A percentile compares a stretch with the other conserved stretches of the same genome.
These are phyloP conservation scores for Pythium dissotocum DNA, from an alignment of 352 stramenopile species.

Conservation along the genomic window DNA sequence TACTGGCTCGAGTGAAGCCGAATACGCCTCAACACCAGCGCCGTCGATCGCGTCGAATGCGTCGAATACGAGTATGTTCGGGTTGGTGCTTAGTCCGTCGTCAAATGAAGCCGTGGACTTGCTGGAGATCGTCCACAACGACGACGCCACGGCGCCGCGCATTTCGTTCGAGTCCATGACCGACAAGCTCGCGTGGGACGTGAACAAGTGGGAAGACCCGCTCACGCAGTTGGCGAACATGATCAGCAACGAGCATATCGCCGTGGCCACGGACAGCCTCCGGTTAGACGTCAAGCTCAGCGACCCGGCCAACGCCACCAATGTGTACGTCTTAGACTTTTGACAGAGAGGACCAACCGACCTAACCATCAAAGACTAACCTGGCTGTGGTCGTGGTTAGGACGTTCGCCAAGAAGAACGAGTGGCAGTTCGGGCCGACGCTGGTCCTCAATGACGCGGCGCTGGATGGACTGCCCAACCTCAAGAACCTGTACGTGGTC, in stretches of 20 bases:
- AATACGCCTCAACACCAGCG: neutral
- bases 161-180: conserved; percentile 28
- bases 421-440: conserved; percentile 19
- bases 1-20: neutral
- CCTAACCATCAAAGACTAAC: neutral
- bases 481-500: conserved; percentile 27
- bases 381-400: conserved; percentile 5
- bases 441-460: conserved; percentile 26
- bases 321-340: conserved; percentile 17
- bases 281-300: conserved; percentile 21
- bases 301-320: conserved; percentile 8
- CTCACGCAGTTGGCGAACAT: conserved; percentile 26
- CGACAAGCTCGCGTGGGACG: conserved; percentile 21
- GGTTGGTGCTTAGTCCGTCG: conserved; percentile 15
- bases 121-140: conserved; percentile 23
- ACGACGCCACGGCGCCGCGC: conserved; percentile 11
- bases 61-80: conserved; percentile 9
- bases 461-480: conserved; percentile 19
- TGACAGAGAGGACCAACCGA: neutral
- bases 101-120: conserved; percentile 19
- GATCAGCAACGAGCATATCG: conserved; percentile 27
- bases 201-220: conserved; percentile 28
- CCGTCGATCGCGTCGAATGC: neutral
- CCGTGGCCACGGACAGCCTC: conserved; percentile 9
- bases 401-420: conserved; percentile 17